Evolutionary conservation across 306 rosid genomes (phyloP).

Genomic region (Aeschynomene evenia): DNA sequence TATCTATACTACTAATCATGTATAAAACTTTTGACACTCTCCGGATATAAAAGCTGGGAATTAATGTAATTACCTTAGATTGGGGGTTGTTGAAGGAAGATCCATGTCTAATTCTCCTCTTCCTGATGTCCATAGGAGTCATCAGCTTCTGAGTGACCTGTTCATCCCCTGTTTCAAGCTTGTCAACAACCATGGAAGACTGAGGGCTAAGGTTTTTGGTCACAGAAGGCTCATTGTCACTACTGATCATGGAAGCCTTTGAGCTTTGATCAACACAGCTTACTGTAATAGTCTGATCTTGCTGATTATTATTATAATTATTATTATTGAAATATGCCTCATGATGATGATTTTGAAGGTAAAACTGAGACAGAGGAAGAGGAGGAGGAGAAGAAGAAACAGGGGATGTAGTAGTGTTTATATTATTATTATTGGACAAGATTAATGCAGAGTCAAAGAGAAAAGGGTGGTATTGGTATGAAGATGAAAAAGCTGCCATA

Average conservation of each 20-base stretch:
- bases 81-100: constrained; percentile 40
- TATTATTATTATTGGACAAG: constrained; percentile 38
- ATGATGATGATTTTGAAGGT: neutral
- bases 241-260: constrained; percentile 36
- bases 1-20: no score
- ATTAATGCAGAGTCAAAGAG: constrained; percentile 51
- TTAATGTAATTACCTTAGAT: constrained; percentile 47
- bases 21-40: no score
- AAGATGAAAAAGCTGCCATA: constrained; percentile 77
- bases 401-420: no score
- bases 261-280: constrained; percentile 51
- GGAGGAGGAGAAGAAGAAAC: no score
- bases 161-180: constrained; percentile 61
- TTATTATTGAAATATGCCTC: constrained; percentile 23
- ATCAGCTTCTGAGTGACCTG: constrained; percentile 48
- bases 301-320: neutral
- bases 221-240: constrained; percentile 55
- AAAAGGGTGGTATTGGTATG: constrained; percentile 53
- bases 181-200: constrained; percentile 57
- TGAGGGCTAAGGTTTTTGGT: constrained; percentile 54
- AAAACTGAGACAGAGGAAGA: constrained; percentile 27
- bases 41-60: no score
- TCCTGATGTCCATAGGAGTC: constrained; percentile 41
- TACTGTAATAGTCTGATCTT: constrained; percentile 28
- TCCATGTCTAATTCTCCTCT: constrained; percentile 45